A percentile compares a stretch with the other conserved stretches of the same genome.
Conservation (phyloP, 225 moss, liverwort and hornwort species). For the Climacium dendroides region DNA sequence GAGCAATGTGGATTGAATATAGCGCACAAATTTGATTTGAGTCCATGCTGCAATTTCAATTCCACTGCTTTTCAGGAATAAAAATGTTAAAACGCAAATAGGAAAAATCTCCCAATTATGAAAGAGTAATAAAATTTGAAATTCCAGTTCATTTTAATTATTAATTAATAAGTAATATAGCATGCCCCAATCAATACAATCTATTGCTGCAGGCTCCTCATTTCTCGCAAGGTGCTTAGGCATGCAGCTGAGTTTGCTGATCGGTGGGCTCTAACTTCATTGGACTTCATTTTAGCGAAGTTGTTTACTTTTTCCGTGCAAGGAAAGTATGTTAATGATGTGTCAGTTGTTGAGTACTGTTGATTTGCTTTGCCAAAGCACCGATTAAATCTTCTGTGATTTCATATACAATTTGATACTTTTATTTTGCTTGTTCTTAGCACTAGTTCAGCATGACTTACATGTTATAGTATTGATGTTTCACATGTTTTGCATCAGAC, state of each 20-base stretch:
- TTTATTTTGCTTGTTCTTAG: no score
- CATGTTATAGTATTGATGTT: background rate
- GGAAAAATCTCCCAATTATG: no score
- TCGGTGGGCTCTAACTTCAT: background rate
- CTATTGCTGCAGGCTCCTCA: background rate
- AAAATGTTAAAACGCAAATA: no score
- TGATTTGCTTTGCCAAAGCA: background rate
- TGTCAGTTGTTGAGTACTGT: background rate
- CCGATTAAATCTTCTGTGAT: background rate
- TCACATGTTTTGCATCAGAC: background rate
- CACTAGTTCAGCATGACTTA: background rate
- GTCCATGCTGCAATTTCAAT: no score
- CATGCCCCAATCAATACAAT: background rate
- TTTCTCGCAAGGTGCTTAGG: background rate
- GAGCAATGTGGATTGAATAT: no score
- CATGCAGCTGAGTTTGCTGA: background rate
- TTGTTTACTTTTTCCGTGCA: background rate
- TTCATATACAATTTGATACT: background rate
- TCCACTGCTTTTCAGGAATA: no score
- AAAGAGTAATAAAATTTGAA: no score
- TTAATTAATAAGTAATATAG: conserved; percentile 5
- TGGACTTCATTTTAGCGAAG: background rate
- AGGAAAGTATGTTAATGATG: background rate
- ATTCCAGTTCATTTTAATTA: no score
- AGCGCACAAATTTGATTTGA: no score